Evolutionary conservation across 169 alveolate genomes (phyloP).

Genomic region (Eimeria sp.): DNA sequence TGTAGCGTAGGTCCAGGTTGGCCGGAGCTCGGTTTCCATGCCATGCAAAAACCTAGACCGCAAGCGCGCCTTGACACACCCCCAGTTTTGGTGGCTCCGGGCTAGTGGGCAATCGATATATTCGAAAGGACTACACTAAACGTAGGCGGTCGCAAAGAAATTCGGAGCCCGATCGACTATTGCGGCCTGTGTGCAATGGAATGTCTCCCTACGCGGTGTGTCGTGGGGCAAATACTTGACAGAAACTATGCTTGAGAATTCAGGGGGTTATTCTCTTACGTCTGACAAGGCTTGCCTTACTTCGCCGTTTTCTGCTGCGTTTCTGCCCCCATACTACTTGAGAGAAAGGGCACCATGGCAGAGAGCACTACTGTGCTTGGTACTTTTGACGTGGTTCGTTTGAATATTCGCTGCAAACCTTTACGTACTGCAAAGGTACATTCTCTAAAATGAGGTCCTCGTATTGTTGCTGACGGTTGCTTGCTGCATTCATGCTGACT

Average conservation of each 20-base stretch:
- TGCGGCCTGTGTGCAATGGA: background rate
- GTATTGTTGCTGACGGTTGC: background rate
- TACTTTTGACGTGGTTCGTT: background rate
- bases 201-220: no score
- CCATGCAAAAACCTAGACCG: background rate
- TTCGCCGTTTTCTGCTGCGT: no score
- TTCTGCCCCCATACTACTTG: no score
- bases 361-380: background rate
- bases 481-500: background rate
- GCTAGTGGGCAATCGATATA: background rate
- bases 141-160: background rate
- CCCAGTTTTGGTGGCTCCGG: background rate
- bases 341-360: background rate
- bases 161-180: background rate
- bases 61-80: background rate
- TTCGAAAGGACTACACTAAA: background rate
- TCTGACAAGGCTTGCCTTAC: background rate
- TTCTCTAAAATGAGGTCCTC: background rate
- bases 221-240: no score
- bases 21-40: background rate
- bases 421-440: background rate
- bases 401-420: background rate
- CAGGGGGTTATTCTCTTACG: background rate
- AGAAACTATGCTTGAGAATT: background rate
- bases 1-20: background rate